phyloP scores from a whole-genome alignment of 345 rosid species.

The Excoecaria cochinchinensis region DNA sequence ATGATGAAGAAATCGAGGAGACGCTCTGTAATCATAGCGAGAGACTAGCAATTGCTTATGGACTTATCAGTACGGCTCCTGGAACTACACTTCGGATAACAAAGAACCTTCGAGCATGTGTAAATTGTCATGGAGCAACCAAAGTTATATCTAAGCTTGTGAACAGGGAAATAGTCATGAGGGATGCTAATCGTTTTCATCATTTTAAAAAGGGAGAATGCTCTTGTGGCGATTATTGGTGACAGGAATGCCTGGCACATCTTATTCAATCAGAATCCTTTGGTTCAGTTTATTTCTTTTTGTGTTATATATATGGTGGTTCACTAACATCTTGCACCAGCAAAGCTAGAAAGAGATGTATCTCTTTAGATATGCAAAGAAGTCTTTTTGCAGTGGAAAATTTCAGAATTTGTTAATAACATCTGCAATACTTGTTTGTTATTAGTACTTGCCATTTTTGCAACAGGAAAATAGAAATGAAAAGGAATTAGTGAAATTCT shows the following conservation, averaged over 20 bases:
- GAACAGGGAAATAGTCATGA: constrained; percentile 55
- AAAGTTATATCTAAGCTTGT: constrained; percentile 58
- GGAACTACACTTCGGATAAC: constrained; percentile 56
- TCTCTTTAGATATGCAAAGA: too few species aligned
- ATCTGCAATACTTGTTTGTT: too few species aligned
- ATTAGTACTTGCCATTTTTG: too few species aligned
- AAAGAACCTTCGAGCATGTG: constrained; percentile 66
- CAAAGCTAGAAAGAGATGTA: too few species aligned
- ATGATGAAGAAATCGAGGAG: constrained; percentile 59
- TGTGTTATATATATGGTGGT: too few species aligned
- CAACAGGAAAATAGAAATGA: too few species aligned
- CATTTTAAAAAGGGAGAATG: constrained; percentile 55
- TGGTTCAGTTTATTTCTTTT: too few species aligned
- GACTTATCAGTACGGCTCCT: constrained; percentile 53
- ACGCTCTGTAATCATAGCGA: constrained; percentile 69
- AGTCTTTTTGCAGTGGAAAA: too few species aligned
- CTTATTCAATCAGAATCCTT: too few species aligned
- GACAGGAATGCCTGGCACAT: background rate
- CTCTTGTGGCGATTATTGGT: constrained; percentile 35
- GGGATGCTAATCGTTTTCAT: constrained; percentile 67
- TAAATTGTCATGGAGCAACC: constrained; percentile 63
- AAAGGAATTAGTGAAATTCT: too few species aligned
- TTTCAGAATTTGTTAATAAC: too few species aligned
- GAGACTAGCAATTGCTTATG: constrained; percentile 65
- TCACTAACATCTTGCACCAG: too few species aligned